These are phyloP conservation scores for Secale cereale DNA, from an alignment of 176 grass and related monocot species.

Conservation along the genomic window DNA sequence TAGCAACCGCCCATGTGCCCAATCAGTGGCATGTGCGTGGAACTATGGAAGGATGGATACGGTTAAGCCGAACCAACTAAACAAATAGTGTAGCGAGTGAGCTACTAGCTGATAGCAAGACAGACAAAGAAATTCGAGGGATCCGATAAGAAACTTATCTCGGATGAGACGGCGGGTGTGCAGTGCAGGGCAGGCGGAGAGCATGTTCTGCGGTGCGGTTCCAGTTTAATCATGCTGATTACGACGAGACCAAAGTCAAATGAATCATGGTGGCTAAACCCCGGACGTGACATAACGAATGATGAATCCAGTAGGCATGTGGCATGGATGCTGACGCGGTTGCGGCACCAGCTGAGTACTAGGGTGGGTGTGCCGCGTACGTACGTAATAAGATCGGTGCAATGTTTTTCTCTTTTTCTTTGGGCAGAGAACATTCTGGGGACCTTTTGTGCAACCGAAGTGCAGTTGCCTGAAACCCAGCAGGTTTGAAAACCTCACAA, in stretches of 20 bases:
- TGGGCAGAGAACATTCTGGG: background rate
- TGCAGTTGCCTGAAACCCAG: background rate
- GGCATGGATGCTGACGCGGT: slow-evolving; percentile 6
- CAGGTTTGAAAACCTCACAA: background rate
- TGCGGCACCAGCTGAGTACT: background rate
- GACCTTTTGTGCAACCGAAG: background rate
- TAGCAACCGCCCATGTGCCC: slow-evolving; percentile 39
- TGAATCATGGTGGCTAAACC: slow-evolving; percentile 3
- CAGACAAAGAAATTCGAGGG: slow-evolving; percentile 6
- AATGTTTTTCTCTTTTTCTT: too few species aligned
- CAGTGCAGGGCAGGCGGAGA: background rate
- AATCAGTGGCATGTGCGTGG: slow-evolving; percentile 32
- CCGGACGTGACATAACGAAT: background rate
- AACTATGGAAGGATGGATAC: slow-evolving; percentile 24
- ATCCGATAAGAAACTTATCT: background rate
- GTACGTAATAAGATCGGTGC: background rate
- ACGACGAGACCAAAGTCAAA: slow-evolving; percentile 10
- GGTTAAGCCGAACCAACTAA: slow-evolving; percentile 17
- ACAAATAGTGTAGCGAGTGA: background rate
- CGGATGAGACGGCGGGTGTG: slow-evolving; percentile 11
- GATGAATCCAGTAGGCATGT: background rate
- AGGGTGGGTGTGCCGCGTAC: background rate
- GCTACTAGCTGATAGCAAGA: background rate
- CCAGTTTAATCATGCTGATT: background rate
- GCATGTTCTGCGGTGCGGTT: background rate